These are phyloP conservation scores for Apodospora peruviana DNA, from an alignment of 495 filamentous ascomycete species.

Conservation along the genomic window DNA sequence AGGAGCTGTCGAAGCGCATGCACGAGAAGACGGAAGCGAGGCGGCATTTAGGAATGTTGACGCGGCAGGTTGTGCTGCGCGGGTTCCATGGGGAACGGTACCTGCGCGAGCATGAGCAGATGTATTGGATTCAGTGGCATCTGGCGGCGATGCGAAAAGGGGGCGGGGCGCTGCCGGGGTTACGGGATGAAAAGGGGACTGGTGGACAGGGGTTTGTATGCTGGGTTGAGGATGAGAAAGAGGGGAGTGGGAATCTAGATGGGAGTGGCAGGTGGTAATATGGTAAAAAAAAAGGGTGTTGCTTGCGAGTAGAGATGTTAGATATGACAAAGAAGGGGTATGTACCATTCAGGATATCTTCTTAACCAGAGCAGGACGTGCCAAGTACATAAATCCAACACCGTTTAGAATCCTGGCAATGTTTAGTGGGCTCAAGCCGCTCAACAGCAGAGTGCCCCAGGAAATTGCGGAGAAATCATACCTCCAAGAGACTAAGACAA, in stretches of 20 bases:
- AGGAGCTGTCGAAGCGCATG: slow-evolving; percentile 52
- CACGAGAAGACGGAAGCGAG: slow-evolving; percentile 55
- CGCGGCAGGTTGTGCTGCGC: slow-evolving; percentile 53
- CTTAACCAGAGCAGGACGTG: too few species aligned
- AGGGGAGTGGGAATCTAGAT: neutral
- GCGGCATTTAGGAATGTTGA: slow-evolving; percentile 55
- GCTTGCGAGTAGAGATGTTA: too few species aligned
- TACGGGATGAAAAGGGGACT: neutral
- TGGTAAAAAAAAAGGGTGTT: too few species aligned
- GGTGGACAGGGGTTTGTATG: neutral
- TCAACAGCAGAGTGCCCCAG: too few species aligned
- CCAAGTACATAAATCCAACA: too few species aligned
- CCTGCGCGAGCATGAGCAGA: slow-evolving; percentile 63
- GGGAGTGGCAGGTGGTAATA: too few species aligned
- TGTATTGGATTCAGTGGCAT: slow-evolving; percentile 53
- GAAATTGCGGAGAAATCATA: too few species aligned
- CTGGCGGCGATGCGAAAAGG: slow-evolving; percentile 11
- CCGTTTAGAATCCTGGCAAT: too few species aligned
- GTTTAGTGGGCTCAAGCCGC: too few species aligned
- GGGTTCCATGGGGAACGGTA: slow-evolving; percentile 59
- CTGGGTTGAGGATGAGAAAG: neutral
- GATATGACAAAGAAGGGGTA: too few species aligned
- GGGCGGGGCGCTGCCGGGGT: neutral
- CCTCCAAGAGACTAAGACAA: too few species aligned
- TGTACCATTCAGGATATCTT: too few species aligned